Conservation (phyloP, 495 filamentous ascomycete species). For the Lophium mytilinum region DNA sequence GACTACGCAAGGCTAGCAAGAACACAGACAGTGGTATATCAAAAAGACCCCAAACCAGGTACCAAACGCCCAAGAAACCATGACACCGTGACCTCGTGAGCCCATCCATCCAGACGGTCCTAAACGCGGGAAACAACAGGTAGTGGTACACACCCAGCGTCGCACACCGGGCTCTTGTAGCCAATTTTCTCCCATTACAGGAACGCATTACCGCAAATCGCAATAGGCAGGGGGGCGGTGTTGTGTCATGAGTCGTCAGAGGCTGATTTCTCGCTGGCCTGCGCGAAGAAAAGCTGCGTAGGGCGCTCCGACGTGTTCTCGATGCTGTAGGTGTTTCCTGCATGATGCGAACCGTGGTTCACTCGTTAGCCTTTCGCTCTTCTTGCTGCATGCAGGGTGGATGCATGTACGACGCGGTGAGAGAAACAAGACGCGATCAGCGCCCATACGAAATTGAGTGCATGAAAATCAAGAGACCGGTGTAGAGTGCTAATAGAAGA, state of each 20-base stretch:
- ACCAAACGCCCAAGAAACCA: no score
- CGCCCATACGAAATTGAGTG: background rate
- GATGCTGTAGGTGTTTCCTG: constrained; percentile 82
- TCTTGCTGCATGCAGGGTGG: background rate
- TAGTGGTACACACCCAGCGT: no score
- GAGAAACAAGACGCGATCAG: constrained; percentile 6
- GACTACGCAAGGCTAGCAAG: no score
- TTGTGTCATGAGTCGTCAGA: background rate
- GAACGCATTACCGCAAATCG: no score
- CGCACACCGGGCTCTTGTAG: no score
- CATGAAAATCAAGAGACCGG: background rate
- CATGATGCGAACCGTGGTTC: constrained; percentile 1
- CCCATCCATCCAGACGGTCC: no score
- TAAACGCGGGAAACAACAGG: no score
- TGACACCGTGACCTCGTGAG: no score
- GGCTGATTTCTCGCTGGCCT: constrained; percentile 52
- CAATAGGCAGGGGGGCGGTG: no score
- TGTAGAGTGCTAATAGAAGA: background rate
- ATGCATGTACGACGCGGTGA: constrained; percentile 9
- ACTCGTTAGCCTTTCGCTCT: background rate
- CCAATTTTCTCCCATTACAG: no score
- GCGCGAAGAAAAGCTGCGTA: constrained; percentile 78
- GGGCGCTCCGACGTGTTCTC: constrained; percentile 57
- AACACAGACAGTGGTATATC: no score
- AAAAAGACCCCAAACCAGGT: no score